Conservation (phyloP, 116 monocot genomes). For the Papilionanthe hybrid region DNA sequence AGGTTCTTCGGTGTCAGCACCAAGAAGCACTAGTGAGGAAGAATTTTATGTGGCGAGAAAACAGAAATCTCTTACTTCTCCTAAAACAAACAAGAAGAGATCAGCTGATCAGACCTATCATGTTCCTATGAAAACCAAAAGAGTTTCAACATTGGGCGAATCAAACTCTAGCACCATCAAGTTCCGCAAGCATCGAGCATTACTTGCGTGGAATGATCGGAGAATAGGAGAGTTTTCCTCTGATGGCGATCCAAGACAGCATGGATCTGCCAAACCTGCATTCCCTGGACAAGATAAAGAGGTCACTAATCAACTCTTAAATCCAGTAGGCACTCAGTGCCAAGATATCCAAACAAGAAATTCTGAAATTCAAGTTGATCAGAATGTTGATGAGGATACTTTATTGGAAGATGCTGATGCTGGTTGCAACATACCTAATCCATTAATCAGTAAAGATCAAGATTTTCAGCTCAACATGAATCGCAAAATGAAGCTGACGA, state of each 20-base stretch:
- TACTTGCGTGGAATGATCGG: not conserved
- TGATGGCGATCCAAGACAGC: not conserved
- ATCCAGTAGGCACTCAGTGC: too few relatives aligned
- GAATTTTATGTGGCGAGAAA: not conserved
- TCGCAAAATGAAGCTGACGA: not conserved
- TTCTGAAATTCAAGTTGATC: conserved; percentile 6
- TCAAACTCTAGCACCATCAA: not conserved
- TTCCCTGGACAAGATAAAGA: not conserved
- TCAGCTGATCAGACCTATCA: not conserved
- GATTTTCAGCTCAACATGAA: not conserved
- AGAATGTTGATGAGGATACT: not conserved
- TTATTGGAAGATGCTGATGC: not conserved
- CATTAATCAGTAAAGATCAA: not conserved
- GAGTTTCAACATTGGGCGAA: not conserved
- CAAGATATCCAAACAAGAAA: not conserved
- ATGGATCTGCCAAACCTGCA: not conserved
- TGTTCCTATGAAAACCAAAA: not conserved
- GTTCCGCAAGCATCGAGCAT: not conserved
- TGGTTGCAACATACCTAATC: not conserved
- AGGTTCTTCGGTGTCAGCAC: conserved; percentile 10
- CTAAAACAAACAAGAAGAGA: not conserved
- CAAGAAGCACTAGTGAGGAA: conserved; percentile 10
- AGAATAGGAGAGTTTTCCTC: not conserved
- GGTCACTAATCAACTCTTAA: too few relatives aligned
- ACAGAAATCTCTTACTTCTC: conserved; percentile 6